Evolutionary conservation across 208 protist genomes (phyloP), one percentile per base, ranked within the genome.

Genomic region (Acanthamoeba healyi): DNA sequence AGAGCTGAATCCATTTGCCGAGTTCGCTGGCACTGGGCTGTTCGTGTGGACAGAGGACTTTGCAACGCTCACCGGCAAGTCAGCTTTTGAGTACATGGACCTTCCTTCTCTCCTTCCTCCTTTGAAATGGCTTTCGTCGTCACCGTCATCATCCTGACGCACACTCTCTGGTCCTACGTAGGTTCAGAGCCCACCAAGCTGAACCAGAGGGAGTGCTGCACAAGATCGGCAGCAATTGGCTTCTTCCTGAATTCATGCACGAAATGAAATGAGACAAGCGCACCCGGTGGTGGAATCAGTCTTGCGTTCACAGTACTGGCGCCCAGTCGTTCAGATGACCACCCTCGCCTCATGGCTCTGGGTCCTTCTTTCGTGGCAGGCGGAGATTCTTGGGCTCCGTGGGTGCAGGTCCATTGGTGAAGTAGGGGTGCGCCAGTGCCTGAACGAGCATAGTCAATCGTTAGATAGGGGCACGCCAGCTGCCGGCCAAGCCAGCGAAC

Each of bases 1-100:
- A 6, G 92, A 94, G 93, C n/a, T 94, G 34, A 94, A 94, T 67
- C 92, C 92, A 17, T 79, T 94, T 10, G 92, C 92, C 12, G 92
- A 94, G 26, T 94, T 94, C 42, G 92, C 92, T 1, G 92, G 92
- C 40, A 88, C 54, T 9, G 92, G 92, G 15, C 65, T 81, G 6
- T 94, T 94, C 38, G 49, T 40, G 7, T 94, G 92, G 92, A 40
- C 46, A 2, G 46, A 94, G 15, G 92, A 94, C 54, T 72, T 51
- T 24, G 92, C 42, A 10, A 32, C 92, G 19, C 72, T 94, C 17
- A 32, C 58, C 19, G 92, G 92, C 17, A 5, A 87, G 36, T 9
- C 26, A 15, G 81, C 92, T 4, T 94, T 94, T 67, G 92, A 94
- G 72, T 94, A 49, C 12, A 3, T 32, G 22, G 10, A 22, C 61